Conservation (phyloP, 2,329 filamentous ascomycete genomes). For the Penicillium freii region DNA sequence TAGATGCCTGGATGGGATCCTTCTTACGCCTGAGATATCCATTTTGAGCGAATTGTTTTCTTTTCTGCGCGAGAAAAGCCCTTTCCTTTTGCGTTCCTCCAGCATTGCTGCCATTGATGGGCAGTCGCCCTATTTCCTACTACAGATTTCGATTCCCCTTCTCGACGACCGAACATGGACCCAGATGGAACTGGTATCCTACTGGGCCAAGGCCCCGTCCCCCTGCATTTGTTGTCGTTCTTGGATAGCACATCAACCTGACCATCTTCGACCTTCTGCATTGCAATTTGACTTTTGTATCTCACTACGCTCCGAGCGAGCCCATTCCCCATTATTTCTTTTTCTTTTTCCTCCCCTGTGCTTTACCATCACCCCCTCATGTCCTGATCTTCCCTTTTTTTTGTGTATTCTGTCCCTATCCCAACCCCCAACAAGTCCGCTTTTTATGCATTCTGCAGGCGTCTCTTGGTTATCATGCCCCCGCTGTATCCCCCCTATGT, state of each 20-base stretch:
- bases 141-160: constrained; percentile 14
- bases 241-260: constrained; percentile 9
- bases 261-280: constrained; percentile 16
- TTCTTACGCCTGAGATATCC: constrained; percentile 31
- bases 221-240: constrained; percentile 20
- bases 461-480: constrained; percentile 30
- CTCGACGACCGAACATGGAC: constrained; percentile 9
- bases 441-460: constrained; percentile 41
- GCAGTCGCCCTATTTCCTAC: constrained; percentile 7
- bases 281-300: constrained; percentile 17
- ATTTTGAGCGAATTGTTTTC: constrained; percentile 28
- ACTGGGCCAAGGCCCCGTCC: constrained; percentile 13
- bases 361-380: constrained; percentile 25
- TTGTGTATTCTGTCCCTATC: constrained; percentile 16
- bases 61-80: constrained; percentile 24
- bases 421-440: constrained; percentile 15
- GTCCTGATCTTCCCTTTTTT: constrained; percentile 21
- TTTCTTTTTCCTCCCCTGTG: constrained; percentile 21
- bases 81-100: constrained; percentile 15
- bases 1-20: constrained; percentile 41
- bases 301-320: constrained; percentile 24
- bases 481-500: constrained; percentile 19
- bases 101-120: constrained; percentile 16
- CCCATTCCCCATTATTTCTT: constrained; percentile 10
- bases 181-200: constrained; percentile 25